Evolutionary conservation across 129 eudicot species (phyloP), one percentile per base, ranked within the genome.

Genomic region (Apium graveolens): DNA sequence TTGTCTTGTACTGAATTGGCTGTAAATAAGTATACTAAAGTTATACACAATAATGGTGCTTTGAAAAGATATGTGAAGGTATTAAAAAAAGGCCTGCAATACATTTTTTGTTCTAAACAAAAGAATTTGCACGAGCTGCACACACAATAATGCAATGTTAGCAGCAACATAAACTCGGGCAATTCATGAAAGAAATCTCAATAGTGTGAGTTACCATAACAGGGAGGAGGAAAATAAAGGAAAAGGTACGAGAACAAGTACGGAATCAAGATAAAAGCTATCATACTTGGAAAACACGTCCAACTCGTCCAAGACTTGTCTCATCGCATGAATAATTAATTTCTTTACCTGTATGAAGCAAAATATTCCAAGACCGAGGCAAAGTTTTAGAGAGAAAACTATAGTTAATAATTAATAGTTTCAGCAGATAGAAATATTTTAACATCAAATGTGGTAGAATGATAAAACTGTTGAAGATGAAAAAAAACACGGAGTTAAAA

Each of bases 301-400:
- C 51, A 71, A 39, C 29, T 75, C 77, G 2, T 70, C 70, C 34
- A 79, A 41, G 29, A 76, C 77, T 71, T 71, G 44, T 34, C 46
- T 24, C 66, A 79, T 60, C 7, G 77, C 78, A 79, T 70, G 21
- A 46, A 79, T 11, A 49, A 39, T 46, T 35, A 79, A 44, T 71
- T 79, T 79, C 72, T 45, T 79, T 45, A 71, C 82, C 82, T 79
- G 68, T 45, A 17, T 49, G 29, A 73, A 29, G 13, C 9, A 78
- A 9, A 39, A 42, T 35, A n/a, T 42, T 11, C 44, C 66, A 76
- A 76, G 48, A 41, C 45, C 3, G 11, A 37, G 38, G 48, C 9
- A 71, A 71, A 24, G 3, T 20, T 38, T 71, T 18, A 70, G 10
- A 48, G 24, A 71, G 1, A 71, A 18, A 41, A 9, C 11, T 17